A percentile compares a stretch with the other conserved stretches of the same genome.
phyloP scores from a whole-genome alignment of 73 alveolate species.

The Blepharisma japonicum region DNA sequence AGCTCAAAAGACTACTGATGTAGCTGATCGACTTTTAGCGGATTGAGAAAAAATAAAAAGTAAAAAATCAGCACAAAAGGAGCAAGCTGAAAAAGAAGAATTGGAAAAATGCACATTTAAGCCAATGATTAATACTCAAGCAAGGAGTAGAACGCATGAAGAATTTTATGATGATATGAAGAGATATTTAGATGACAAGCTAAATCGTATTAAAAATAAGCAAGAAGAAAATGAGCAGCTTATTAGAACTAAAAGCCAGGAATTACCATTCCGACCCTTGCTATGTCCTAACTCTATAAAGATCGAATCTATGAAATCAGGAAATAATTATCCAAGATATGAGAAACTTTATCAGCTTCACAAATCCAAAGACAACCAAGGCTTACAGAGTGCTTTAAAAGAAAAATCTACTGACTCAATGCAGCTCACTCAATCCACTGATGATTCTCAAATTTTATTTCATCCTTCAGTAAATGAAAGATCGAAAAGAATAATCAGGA shows the following conservation, averaged over 20 bases:
- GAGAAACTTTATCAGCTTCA: neutral
- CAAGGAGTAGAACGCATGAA: neutral
- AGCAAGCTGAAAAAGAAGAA: neutral
- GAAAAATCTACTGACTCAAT: neutral
- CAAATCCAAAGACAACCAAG: neutral
- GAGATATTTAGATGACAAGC: neutral
- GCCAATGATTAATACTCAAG: neutral
- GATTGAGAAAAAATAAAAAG: neutral
- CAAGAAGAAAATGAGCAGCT: neutral
- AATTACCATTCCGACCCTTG: neutral
- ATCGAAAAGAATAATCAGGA: neutral
- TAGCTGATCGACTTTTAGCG: neutral
- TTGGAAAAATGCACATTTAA: neutral
- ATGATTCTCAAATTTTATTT: neutral
- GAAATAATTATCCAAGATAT: neutral
- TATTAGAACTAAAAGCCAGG: neutral
- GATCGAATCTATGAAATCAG: neutral
- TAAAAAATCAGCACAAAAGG: conserved; percentile 1
- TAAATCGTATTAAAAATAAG: neutral
- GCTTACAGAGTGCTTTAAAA: neutral
- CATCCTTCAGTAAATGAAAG: neutral
- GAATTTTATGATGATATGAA: conserved; percentile 25
- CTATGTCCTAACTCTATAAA: conserved; percentile 1
- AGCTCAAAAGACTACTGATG: neutral
- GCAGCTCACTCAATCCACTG: too few relatives aligned